phyloP scores from a whole-genome alignment of 768 basidiomycete genomes.

The Russula compacta region DNA sequence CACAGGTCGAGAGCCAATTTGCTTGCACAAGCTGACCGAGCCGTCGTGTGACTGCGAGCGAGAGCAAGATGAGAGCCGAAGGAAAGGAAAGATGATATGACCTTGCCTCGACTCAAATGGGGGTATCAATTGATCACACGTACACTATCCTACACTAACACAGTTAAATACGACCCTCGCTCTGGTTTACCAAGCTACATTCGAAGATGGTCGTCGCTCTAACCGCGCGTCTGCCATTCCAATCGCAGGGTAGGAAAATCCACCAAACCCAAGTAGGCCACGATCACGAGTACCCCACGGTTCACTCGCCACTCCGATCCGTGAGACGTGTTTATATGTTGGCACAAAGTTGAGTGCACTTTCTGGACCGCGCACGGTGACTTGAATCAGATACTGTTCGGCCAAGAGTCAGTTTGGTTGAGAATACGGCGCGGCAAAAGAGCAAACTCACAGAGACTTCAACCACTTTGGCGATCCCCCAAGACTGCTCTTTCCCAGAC shows the following conservation, averaged over 20 bases:
- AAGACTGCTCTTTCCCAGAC: slow-evolving; percentile 31
- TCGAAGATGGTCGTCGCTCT: slow-evolving; percentile 2
- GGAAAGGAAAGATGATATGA: neutral
- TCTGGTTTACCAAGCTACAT: slow-evolving; percentile 7
- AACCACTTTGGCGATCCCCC: slow-evolving; percentile 28
- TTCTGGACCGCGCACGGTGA: slow-evolving; percentile 28
- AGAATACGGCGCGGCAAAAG: neutral
- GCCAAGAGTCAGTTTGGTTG: neutral
- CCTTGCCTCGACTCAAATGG: neutral
- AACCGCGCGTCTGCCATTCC: slow-evolving; percentile 24
- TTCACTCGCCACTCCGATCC: slow-evolving; percentile 33
- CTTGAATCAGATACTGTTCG: slow-evolving; percentile 33
- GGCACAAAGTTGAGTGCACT: slow-evolving; percentile 28
- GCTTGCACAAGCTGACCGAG: neutral
- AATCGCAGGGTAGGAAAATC: slow-evolving; percentile 34
- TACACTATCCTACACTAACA: neutral
- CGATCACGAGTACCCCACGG: slow-evolving; percentile 32
- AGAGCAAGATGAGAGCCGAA: neutral
- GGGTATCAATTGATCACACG: neutral
- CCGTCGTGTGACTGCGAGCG: neutral
- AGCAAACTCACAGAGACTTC: slow-evolving; percentile 24
- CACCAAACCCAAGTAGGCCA: slow-evolving; percentile 32
- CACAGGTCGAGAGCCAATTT: neutral
- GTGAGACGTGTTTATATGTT: slow-evolving; percentile 30
- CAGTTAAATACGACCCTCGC: neutral